Evolutionary conservation across 805 yeast species (phyloP), one percentile per base, ranked within the genome.

Genomic region (Suhomyces sp.): DNA sequence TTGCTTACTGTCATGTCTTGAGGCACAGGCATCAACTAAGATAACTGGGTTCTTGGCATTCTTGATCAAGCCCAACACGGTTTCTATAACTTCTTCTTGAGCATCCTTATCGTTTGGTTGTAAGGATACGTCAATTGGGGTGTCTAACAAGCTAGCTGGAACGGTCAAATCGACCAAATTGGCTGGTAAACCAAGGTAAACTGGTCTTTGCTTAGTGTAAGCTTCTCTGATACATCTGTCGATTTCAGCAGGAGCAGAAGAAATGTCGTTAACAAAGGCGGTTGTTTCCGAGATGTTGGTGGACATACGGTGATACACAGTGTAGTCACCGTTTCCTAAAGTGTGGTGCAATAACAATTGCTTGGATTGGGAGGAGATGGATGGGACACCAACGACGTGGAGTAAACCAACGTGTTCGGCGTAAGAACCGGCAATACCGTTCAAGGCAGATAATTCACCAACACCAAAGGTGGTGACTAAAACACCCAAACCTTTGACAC

Each of bases 381-480:
- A 79, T 46, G 95, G 95, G 39, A 83, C 84, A 58, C 95, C 95
- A 28, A 86, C 95, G 50, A 86, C 76, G 65, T 86, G 95, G 46
- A 86, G 65, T 48, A 85, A 62, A 51, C 93, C 93, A 44, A 87
- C 90, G 64, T 86, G 95, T 64, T 87, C 95, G 44, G 95, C 90
- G 65, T 79, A 86, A 34, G 93, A 72, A 51, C 95, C 95, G 28
- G 90, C 95, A 56, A 87, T 74, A 51, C 93, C 95, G 62, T 85
- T 85, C 51, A 85, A 69, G 9, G 95, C 91, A 19, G 84, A 75
- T 54, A 85, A 72, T 63, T 85, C 95, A 60, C 95, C 95, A 38
- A 86, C 95, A 65, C 95, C 95, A 58, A 86, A 86, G 33, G 95
- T 86, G 58, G 95, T 86, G 53, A 85, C 72, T 33, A 86, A 48